A percentile compares a stretch with the other conserved stretches of the same genome.
phyloP scores from a whole-genome alignment of 495 filamentous ascomycete genomes.

The Ascodesmis nigricans region DNA sequence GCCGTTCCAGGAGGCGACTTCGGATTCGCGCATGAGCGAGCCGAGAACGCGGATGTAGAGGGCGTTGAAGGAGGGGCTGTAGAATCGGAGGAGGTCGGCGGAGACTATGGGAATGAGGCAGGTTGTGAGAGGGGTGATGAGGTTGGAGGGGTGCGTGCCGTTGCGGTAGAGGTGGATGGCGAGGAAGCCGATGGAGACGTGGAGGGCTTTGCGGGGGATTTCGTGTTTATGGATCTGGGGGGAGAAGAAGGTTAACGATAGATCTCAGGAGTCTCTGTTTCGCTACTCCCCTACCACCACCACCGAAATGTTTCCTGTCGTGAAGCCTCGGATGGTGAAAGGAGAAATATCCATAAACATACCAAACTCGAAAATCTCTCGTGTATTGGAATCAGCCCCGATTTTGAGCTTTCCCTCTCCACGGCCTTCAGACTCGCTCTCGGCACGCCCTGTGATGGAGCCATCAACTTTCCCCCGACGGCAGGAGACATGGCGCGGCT shows the following conservation, averaged over 20 bases:
- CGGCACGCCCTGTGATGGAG: too few relatives aligned
- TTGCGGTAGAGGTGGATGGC: slow-evolving; percentile 60
- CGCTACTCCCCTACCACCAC: too few relatives aligned
- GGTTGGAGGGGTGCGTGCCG: slow-evolving; percentile 46
- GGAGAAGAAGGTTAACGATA: not conserved
- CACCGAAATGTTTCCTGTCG: too few relatives aligned
- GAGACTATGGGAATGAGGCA: slow-evolving; percentile 69
- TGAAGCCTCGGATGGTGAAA: not conserved
- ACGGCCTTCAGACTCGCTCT: too few relatives aligned
- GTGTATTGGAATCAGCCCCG: slow-evolving; percentile 92
- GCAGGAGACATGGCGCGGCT: too few relatives aligned
- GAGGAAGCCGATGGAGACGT: slow-evolving; percentile 91
- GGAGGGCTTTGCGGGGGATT: slow-evolving; percentile 50
- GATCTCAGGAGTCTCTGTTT: not conserved
- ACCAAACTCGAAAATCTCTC: slow-evolving; percentile 47
- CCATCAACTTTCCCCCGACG: too few relatives aligned
- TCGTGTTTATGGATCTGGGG: slow-evolving; percentile 44
- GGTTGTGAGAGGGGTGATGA: slow-evolving; percentile 64
- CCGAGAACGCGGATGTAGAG: slow-evolving; percentile 69
- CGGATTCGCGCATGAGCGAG: slow-evolving; percentile 86
- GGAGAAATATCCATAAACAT: slow-evolving; percentile 8
- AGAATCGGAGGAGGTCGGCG: slow-evolving; percentile 65
- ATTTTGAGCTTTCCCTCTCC: too few relatives aligned
- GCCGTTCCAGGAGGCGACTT: slow-evolving; percentile 81
- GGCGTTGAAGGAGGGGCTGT: slow-evolving; percentile 55